Conservation (phyloP, 257 asterid species). For the Eucommia ulmoides region DNA sequence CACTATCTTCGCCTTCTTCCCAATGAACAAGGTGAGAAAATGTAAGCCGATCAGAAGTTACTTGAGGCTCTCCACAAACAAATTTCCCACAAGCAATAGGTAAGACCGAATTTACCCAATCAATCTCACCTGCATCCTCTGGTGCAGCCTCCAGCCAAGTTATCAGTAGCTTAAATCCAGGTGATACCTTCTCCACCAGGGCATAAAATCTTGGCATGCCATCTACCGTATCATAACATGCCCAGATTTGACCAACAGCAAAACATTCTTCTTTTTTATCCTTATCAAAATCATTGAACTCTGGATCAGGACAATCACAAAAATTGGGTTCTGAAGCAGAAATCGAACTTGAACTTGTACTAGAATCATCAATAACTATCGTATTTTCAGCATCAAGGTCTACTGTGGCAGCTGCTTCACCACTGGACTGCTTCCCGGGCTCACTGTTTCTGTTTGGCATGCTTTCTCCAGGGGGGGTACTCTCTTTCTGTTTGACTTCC, state of each 20-base stretch:
- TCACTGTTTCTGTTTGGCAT: slow-evolving; percentile 12
- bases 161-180: slow-evolving; percentile 37
- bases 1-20: slow-evolving; percentile 27
- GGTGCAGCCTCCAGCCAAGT: slow-evolving; percentile 66
- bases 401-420: slow-evolving; percentile 8
- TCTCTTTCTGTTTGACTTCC: slow-evolving; percentile 14
- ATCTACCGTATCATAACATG: slow-evolving; percentile 52
- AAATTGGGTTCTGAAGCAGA: slow-evolving; percentile 2
- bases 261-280: slow-evolving; percentile 27
- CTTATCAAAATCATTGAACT: slow-evolving; percentile 62
- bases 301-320: slow-evolving; percentile 41
- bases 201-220: slow-evolving; percentile 83
- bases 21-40: slow-evolving; percentile 44
- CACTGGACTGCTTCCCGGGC: slow-evolving; percentile 8
- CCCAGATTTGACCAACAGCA: slow-evolving; percentile 58
- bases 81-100: slow-evolving; percentile 72
- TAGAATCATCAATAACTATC: slow-evolving; percentile 35
- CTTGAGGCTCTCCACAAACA: slow-evolving; percentile 19
- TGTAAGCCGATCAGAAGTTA: slow-evolving; percentile 11
- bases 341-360: slow-evolving; percentile 13
- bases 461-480: slow-evolving; percentile 15
- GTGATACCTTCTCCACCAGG: slow-evolving; percentile 29
- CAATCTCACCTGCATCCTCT: slow-evolving; percentile 13
- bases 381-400: slow-evolving; percentile 15
- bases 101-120: slow-evolving; percentile 26